These are phyloP conservation scores for Amanita inopinata DNA, from an alignment of 768 basidiomycete genomes.

Conservation along the genomic window DNA sequence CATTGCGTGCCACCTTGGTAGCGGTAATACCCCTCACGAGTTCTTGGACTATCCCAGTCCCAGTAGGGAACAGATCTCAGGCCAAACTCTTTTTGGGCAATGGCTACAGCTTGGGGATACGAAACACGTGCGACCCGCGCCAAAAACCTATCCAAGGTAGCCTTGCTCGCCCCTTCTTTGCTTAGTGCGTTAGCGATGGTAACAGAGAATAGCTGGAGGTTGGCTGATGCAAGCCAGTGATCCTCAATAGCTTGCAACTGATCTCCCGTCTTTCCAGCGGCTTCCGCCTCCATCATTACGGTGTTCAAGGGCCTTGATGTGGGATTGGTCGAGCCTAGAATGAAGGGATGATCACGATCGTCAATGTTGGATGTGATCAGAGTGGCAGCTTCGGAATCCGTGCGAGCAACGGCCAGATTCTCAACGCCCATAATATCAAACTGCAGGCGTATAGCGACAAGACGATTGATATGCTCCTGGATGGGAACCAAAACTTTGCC, in stretches of 20 bases:
- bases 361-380: constrained; percentile 96
- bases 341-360: constrained; percentile 94
- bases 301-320: constrained; percentile 58
- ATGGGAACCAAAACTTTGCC: constrained; percentile 97
- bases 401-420: constrained; percentile 87
- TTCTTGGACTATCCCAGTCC: constrained; percentile 92
- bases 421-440: constrained; percentile 98
- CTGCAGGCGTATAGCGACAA: constrained; percentile 94
- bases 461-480: constrained; percentile 94
- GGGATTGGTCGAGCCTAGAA: constrained; percentile 83
- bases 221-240: constrained; percentile 71
- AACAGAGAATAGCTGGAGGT: constrained; percentile 69
- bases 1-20: constrained; percentile 96
- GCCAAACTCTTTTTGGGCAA: constrained; percentile 76
- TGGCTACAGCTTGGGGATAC: constrained; percentile 53
- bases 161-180: constrained; percentile 42
- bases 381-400: constrained; percentile 96
- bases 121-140: constrained; percentile 58
- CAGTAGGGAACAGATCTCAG: constrained; percentile 72
- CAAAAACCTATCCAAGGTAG: constrained; percentile 51
- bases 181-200: constrained; percentile 58
- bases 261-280: constrained; percentile 67
- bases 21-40: constrained; percentile 93
- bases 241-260: constrained; percentile 86
- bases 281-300: constrained; percentile 80